Conservation (phyloP, 2,329 filamentous ascomycete species). For the Pyricularia sp. region DNA sequence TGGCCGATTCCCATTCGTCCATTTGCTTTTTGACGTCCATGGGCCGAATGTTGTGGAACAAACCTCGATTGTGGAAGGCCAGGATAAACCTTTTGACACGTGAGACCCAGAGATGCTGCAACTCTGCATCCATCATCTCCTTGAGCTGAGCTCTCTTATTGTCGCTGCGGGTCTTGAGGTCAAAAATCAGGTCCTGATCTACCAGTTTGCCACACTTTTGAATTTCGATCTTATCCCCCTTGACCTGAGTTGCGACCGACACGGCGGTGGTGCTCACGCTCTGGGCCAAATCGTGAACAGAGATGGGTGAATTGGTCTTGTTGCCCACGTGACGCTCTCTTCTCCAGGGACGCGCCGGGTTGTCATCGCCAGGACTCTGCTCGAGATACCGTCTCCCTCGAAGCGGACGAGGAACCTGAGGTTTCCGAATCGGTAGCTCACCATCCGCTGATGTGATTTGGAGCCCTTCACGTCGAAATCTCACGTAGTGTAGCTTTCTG, state of each 20-base stretch:
- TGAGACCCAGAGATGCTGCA: conserved; percentile 31
- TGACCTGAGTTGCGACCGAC: background rate
- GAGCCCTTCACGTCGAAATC: conserved; percentile 42
- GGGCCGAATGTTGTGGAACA: conserved; percentile 26
- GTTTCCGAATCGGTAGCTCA: conserved; percentile 48
- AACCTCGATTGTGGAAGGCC: conserved; percentile 26
- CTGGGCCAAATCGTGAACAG: background rate
- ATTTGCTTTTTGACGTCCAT: conserved; percentile 20
- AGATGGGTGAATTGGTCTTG: background rate
- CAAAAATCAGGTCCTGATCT: conserved; percentile 26
- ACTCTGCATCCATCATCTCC: conserved; percentile 21
- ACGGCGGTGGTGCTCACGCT: background rate
- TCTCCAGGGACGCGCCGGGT: background rate
- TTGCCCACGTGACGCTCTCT: background rate
- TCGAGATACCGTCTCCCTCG: conserved; percentile 44
- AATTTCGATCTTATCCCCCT: conserved; percentile 6
- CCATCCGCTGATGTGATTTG: conserved; percentile 50
- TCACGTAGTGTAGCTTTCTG: conserved; percentile 58
- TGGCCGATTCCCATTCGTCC: conserved; percentile 22
- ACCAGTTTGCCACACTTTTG: conserved; percentile 15
- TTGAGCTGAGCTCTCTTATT: conserved; percentile 16
- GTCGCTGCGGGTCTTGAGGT: conserved; percentile 32
- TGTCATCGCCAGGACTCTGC: conserved; percentile 2
- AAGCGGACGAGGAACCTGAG: conserved; percentile 43
- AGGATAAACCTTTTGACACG: conserved; percentile 30